Conservation (phyloP, 257 asterid genomes). For the Henckelia pumila region DNA sequence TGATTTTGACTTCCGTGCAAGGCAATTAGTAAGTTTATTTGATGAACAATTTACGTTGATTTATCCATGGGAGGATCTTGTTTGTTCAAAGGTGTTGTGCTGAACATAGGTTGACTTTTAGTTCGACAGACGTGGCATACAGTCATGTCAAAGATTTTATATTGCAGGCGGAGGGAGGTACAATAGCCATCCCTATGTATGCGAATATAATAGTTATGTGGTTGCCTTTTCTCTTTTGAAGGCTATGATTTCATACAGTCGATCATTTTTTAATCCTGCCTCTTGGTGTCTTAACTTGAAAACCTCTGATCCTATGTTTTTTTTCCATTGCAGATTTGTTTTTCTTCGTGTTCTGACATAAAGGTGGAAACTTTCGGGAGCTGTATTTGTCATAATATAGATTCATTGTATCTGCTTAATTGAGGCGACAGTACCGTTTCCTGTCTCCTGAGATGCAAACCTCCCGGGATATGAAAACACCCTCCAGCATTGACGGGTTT, state of each 20-base stretch:
- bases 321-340: constrained; percentile 30
- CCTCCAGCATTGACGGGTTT: constrained; percentile 42
- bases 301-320: constrained; percentile 11
- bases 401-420: neutral
- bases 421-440: neutral
- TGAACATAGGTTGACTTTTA: constrained; percentile 21
- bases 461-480: constrained; percentile 52
- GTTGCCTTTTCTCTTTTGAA: neutral
- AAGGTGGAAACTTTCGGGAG: constrained; percentile 10
- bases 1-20: neutral
- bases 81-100: constrained; percentile 7
- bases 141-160: constrained; percentile 9
- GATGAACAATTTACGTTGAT: constrained; percentile 16
- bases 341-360: constrained; percentile 9
- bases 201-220: neutral
- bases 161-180: neutral
- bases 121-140: neutral
- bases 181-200: neutral
- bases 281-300: constrained; percentile 7
- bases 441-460: constrained; percentile 50
- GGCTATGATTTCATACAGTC: neutral
- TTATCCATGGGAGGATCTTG: neutral
- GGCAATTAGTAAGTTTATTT: neutral
- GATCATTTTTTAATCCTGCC: neutral
- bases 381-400: neutral